Evolutionary conservation across 2,329 filamentous ascomycete species (phyloP).

Genomic region (Davidsoniella australis): DNA sequence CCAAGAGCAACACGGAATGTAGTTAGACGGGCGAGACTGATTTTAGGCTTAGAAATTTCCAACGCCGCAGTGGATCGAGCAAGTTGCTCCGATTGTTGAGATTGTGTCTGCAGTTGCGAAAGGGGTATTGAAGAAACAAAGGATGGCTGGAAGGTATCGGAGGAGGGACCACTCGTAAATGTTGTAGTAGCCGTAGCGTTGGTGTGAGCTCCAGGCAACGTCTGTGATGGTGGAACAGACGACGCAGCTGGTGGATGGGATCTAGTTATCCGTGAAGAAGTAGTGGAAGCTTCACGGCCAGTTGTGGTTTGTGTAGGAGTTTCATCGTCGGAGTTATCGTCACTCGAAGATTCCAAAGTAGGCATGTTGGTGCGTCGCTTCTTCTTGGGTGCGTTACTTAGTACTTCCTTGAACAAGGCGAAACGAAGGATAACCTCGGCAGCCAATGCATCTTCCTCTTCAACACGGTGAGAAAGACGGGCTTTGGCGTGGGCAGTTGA

Average conservation of each 20-base stretch:
- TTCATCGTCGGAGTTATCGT: slow-evolving; percentile 39
- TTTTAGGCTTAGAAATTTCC: slow-evolving; percentile 28
- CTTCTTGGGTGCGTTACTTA: slow-evolving; percentile 63
- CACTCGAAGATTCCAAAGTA: slow-evolving; percentile 39
- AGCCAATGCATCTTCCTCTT: slow-evolving; percentile 72
- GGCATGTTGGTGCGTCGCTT: slow-evolving; percentile 55
- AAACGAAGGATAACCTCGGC: slow-evolving; percentile 85
- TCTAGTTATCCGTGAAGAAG: slow-evolving; percentile 14
- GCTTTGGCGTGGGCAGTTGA: slow-evolving; percentile 92
- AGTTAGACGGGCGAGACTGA: slow-evolving; percentile 45
- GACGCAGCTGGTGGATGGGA: slow-evolving; percentile 19
- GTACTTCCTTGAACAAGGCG: slow-evolving; percentile 90
- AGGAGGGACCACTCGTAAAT: slow-evolving; percentile 17
- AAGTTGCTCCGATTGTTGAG: slow-evolving; percentile 27
- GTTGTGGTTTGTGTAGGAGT: slow-evolving; percentile 16
- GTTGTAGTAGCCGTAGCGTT: slow-evolving; percentile 5
- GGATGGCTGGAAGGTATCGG: slow-evolving; percentile 30
- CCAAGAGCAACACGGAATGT: slow-evolving; percentile 70
- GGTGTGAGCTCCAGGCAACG: slow-evolving; percentile 10
- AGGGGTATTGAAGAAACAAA: slow-evolving; percentile 66
- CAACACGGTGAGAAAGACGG: slow-evolving; percentile 70
- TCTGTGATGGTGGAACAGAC: slow-evolving; percentile 17
- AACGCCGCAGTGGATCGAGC: slow-evolving; percentile 22
- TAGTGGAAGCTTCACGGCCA: not conserved
- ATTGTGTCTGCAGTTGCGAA: slow-evolving; percentile 38